These are phyloP conservation scores for Alnus glutinosa DNA, from an alignment of 306 rosid species.

Conservation along the genomic window DNA sequence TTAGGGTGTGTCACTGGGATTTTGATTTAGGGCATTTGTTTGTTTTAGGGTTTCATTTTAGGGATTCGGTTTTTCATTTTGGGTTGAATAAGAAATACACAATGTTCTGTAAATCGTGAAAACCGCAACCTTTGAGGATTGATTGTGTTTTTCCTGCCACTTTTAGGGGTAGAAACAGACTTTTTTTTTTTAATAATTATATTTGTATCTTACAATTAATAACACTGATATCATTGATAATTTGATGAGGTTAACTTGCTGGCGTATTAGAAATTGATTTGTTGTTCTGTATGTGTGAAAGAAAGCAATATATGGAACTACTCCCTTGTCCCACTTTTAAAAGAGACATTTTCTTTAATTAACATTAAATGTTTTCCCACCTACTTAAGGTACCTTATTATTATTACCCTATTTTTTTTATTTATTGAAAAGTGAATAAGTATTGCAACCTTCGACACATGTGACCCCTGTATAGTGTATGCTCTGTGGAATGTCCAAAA, in stretches of 20 bases:
- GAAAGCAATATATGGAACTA: constrained; percentile 6
- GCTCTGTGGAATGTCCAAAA: constrained; percentile 82
- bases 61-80: too few relatives aligned
- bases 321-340: not conserved
- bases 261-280: constrained; percentile 27
- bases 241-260: constrained; percentile 68
- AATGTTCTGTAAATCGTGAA: too few relatives aligned
- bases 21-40: too few relatives aligned
- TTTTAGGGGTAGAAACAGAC: too few relatives aligned
- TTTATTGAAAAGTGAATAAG: not conserved
- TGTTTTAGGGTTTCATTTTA: too few relatives aligned
- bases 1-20: too few relatives aligned
- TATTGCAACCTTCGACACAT: constrained; percentile 78
- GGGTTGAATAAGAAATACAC: too few relatives aligned
- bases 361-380: not conserved
- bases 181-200: too few relatives aligned
- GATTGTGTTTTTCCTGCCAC: too few relatives aligned
- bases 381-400: not conserved
- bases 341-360: not conserved
- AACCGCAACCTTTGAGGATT: too few relatives aligned
- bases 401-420: not conserved
- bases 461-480: constrained; percentile 90
- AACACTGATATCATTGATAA: constrained; percentile 63
- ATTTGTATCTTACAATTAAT: too few relatives aligned
- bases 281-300: constrained; percentile 12